Percentiles rank a stretch among this genome's conserved stretches.
Conservation (phyloP, 2,329 filamentous ascomycete species). For the Microdochium bolleyi region DNA sequence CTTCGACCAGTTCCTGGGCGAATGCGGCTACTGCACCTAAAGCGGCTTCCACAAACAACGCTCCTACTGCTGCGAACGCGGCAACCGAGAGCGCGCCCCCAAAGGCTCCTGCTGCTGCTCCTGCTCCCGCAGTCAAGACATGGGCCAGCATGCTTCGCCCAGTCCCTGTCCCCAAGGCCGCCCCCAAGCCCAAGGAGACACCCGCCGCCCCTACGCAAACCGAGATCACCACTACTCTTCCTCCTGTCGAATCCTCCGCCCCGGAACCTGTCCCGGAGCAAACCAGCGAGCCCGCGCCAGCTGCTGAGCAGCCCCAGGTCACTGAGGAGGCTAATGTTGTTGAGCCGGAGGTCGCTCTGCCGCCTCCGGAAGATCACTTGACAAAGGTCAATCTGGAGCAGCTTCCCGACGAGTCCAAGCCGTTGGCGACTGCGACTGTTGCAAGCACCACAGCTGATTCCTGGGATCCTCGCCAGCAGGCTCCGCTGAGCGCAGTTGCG, state of each 20-base stretch:
- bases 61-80: slow-evolving; percentile 27
- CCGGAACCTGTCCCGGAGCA: slow-evolving; percentile 25
- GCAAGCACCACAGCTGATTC: slow-evolving; percentile 87
- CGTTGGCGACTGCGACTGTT: slow-evolving; percentile 71
- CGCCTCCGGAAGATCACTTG: slow-evolving; percentile 71
- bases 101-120: slow-evolving; percentile 24
- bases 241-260: slow-evolving; percentile 29
- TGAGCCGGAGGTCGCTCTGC: slow-evolving; percentile 47
- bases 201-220: slow-evolving; percentile 32
- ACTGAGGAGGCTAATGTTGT: slow-evolving; percentile 26
- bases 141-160: slow-evolving; percentile 72
- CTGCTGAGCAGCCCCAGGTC: slow-evolving; percentile 19
- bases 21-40: slow-evolving; percentile 15
- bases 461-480: slow-evolving; percentile 60
- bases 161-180: slow-evolving; percentile 48
- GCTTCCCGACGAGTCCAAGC: slow-evolving; percentile 72
- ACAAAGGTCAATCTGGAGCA: slow-evolving; percentile 91
- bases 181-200: slow-evolving; percentile 45
- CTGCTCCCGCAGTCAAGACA: slow-evolving; percentile 40
- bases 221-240: slow-evolving; percentile 36
- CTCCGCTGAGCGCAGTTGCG: slow-evolving; percentile 45
- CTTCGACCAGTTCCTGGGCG: slow-evolving; percentile 18
- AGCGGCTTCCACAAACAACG: slow-evolving; percentile 15
- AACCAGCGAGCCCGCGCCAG: slow-evolving; percentile 20
- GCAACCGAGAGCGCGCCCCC: slow-evolving; percentile 28